A percentile compares a stretch with the other conserved stretches of the same genome.
Conservation (phyloP, 2,329 filamentous ascomycete genomes). For the Ophiocordyceps camponoti-leonardi region DNA sequence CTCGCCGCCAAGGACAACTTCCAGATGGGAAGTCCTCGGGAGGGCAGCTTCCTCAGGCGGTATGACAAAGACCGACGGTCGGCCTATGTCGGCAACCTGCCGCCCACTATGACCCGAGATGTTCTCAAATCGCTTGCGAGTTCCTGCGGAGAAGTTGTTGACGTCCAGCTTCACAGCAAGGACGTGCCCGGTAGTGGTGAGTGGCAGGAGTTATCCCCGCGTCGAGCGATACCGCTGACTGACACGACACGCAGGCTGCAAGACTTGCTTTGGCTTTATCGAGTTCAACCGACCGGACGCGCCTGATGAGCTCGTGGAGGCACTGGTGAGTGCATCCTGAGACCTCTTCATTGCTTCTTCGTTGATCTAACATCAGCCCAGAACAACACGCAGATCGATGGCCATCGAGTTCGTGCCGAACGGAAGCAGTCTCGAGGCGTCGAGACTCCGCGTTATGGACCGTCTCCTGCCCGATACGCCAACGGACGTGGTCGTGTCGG, state of each 20-base stretch:
- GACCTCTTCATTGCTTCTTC: neutral
- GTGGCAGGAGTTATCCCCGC: neutral
- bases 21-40: neutral
- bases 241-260: slow-evolving; percentile 2
- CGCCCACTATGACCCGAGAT: slow-evolving; percentile 16
- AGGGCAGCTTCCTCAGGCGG: slow-evolving; percentile 9
- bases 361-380: slow-evolving; percentile 7
- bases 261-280: slow-evolving; percentile 17
- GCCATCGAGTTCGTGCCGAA: slow-evolving; percentile 17
- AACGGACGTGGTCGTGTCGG: neutral
- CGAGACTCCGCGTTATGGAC: slow-evolving; percentile 6
- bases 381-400: slow-evolving; percentile 15
- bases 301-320: slow-evolving; percentile 17
- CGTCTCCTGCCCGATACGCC: neutral
- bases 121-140: slow-evolving; percentile 19
- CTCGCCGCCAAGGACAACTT: slow-evolving; percentile 2
- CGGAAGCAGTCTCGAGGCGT: slow-evolving; percentile 14
- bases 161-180: slow-evolving; percentile 10
- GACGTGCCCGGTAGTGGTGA: slow-evolving; percentile 5
- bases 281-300: slow-evolving; percentile 20
- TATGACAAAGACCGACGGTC: slow-evolving; percentile 28
- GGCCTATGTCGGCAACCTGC: slow-evolving; percentile 29
- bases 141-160: slow-evolving; percentile 19
- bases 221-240: neutral
- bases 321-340: slow-evolving; percentile 15